Conservation (phyloP, 139 green algal genomes). For the Chlamydomonas applanata region DNA sequence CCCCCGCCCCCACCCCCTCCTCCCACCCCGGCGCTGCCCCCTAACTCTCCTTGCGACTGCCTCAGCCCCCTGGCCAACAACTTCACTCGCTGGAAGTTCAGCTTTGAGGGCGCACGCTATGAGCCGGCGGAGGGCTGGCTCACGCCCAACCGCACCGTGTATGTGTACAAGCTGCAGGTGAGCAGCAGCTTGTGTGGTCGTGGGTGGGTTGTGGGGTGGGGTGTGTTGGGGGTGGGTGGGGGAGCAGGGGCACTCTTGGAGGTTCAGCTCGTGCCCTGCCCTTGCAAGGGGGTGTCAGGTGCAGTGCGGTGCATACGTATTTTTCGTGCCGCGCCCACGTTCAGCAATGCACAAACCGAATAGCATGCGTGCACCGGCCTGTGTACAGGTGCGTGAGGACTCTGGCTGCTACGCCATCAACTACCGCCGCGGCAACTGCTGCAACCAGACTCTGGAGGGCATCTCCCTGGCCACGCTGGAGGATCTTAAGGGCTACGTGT, state of each 20-base stretch:
- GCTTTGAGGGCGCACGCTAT: background rate
- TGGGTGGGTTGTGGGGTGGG: too few species aligned
- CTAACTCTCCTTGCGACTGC: constrained; percentile 31
- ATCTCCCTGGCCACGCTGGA: constrained; percentile 16
- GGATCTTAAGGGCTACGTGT: background rate
- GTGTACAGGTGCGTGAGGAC: too few species aligned
- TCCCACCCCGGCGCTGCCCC: constrained; percentile 5
- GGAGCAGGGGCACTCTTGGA: too few species aligned
- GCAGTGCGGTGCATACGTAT: too few species aligned
- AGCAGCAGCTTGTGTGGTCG: too few species aligned
- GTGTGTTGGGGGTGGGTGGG: too few species aligned
- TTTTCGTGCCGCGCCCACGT: too few species aligned
- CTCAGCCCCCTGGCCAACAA: constrained; percentile 33
- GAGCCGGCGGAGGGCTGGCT: background rate
- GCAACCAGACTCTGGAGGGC: constrained; percentile 31
- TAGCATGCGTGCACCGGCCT: too few species aligned
- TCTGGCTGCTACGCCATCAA: constrained; percentile 16
- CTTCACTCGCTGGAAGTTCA: constrained; percentile 27
- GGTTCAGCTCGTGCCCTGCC: too few species aligned
- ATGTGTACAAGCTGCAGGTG: constrained; percentile 7
- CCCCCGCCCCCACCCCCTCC: background rate
- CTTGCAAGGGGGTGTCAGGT: too few species aligned
- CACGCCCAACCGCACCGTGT: background rate
- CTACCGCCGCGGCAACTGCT: constrained; percentile 40
- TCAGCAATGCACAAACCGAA: too few species aligned